Conservation (phyloP, 805 yeast genomes). For the Millerago galiae region DNA sequence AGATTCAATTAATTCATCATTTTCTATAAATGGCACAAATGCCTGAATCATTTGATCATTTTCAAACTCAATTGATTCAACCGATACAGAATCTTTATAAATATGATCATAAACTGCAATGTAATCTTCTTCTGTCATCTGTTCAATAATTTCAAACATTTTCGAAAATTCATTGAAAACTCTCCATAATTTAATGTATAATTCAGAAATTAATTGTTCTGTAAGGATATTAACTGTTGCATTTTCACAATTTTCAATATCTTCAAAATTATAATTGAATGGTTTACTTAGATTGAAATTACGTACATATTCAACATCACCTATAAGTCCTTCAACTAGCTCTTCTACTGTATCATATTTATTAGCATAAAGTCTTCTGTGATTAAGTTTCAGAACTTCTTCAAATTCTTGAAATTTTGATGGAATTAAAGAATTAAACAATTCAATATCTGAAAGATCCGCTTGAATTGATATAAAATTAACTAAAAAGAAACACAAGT, state of each 20-base stretch:
- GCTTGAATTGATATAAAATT: too few relatives aligned
- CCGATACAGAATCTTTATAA: not conserved
- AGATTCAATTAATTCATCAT: constrained; percentile 1
- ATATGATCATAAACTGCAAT: constrained; percentile 15
- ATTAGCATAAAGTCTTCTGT: constrained; percentile 1
- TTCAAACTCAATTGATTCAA: constrained; percentile 1
- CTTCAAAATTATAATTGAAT: constrained; percentile 2
- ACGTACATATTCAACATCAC: constrained; percentile 7
- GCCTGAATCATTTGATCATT: not conserved
- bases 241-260: not conserved
- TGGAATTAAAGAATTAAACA: not conserved
- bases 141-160: constrained; percentile 12
- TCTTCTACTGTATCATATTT: constrained; percentile 5
- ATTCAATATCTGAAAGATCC: not conserved
- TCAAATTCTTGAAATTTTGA: not conserved
- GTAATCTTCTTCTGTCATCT: constrained; percentile 14
- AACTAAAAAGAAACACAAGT: too few relatives aligned
- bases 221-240: not conserved
- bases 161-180: constrained; percentile 7
- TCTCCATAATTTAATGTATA: constrained; percentile 5
- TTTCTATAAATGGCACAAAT: constrained; percentile 9
- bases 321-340: constrained; percentile 4
- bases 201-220: constrained; percentile 5
- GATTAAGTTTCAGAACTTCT: too few relatives aligned
- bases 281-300: constrained; percentile 5